Conservation (phyloP, 73 alveolate species). For the Urostyla sp. region DNA sequence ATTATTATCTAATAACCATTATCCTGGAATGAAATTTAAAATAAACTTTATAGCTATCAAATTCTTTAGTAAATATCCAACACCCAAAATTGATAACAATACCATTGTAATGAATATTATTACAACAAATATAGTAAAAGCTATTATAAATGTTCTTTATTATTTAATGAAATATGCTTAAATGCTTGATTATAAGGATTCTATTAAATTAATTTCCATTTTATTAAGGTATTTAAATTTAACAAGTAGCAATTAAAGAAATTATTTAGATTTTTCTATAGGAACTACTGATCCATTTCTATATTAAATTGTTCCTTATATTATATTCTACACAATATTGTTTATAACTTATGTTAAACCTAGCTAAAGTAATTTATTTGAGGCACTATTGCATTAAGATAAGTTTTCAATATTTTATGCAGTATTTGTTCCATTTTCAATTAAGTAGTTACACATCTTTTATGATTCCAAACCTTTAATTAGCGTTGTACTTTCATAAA, state of each 20-base stretch:
- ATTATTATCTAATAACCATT: slow-evolving; percentile 53
- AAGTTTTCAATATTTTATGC: neutral
- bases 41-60: slow-evolving; percentile 51
- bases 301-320: slow-evolving; percentile 23
- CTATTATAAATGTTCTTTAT: slow-evolving; percentile 1
- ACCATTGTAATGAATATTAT: slow-evolving; percentile 38
- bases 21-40: slow-evolving; percentile 49
- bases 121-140: slow-evolving; percentile 23
- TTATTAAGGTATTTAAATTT: slow-evolving; percentile 19
- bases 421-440: neutral
- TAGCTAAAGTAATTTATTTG: slow-evolving; percentile 13
- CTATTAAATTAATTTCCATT: slow-evolving; percentile 3
- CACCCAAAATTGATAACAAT: slow-evolving; percentile 19
- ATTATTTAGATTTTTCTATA: neutral
- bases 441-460: slow-evolving; percentile 25
- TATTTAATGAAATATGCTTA: neutral
- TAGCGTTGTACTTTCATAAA: neutral
- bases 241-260: slow-evolving; percentile 11
- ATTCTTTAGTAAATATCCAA: slow-evolving; percentile 42
- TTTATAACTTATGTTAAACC: slow-evolving; percentile 31
- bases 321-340: slow-evolving; percentile 20
- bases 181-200: slow-evolving; percentile 9
- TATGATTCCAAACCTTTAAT: slow-evolving; percentile 41
- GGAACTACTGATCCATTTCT: slow-evolving; percentile 9
- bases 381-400: slow-evolving; percentile 19